Percentiles rank a stretch among this genome's conserved stretches.
Evolutionary conservation across 768 basidiomycete genomes (phyloP).

Genomic region (Mycena rebaudengoi): DNA sequence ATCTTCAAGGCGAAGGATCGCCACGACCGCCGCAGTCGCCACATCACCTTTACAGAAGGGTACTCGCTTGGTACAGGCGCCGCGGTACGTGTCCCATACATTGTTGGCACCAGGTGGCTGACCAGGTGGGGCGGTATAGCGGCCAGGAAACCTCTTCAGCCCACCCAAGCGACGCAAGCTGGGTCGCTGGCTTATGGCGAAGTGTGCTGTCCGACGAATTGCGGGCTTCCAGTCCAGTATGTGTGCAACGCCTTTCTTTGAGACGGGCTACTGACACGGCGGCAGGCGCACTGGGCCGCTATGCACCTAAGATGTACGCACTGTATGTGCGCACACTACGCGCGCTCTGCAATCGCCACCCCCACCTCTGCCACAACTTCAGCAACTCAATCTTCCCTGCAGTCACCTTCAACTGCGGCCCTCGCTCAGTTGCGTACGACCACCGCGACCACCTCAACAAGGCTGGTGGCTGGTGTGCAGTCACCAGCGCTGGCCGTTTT

Average conservation of each 20-base stretch:
- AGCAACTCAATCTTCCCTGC: constrained; percentile 17
- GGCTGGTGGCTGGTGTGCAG: constrained; percentile 13
- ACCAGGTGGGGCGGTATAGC: no score
- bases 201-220: no score
- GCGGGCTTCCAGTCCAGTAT: neutral
- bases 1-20: no score
- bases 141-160: no score
- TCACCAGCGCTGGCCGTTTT: constrained; percentile 23
- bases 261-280: no score
- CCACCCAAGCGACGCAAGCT: no score
- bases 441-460: constrained; percentile 19
- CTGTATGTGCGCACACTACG: neutral
- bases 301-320: neutral
- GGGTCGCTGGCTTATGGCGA: no score
- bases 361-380: constrained; percentile 14
- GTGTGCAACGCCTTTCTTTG: neutral
- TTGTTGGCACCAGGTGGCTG: no score
- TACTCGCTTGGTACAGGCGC: no score
- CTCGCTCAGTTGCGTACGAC: neutral
- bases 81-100: no score
- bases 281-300: neutral
- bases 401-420: constrained; percentile 23
- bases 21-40: no score
- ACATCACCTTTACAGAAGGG: no score
- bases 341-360: neutral